These are phyloP conservation scores for Tetrastigma voinierianum DNA, from an alignment of 164 flowering plant genomes.

Conservation along the genomic window DNA sequence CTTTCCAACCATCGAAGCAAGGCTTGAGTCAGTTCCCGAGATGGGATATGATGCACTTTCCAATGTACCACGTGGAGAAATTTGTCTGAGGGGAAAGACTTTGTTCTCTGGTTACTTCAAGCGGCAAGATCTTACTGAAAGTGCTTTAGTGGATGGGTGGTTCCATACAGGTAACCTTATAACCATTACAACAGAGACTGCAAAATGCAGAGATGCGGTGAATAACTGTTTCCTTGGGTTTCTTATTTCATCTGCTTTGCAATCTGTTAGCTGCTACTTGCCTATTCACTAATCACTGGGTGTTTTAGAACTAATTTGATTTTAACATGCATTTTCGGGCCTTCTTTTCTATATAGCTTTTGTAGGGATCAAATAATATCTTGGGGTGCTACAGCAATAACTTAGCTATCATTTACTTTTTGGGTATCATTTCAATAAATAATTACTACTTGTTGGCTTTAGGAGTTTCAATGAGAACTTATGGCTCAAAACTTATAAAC, in stretches of 20 bases:
- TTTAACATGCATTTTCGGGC: too few species aligned
- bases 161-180: conserved; percentile 82
- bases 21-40: conserved; percentile 95
- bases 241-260: too few species aligned
- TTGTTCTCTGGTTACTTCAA: conserved; percentile 92
- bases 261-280: neutral
- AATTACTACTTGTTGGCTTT: neutral
- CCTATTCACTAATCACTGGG: neutral
- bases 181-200: neutral
- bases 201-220: neutral
- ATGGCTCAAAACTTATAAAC: neutral
- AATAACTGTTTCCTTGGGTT: neutral
- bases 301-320: too few species aligned
- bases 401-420: too few species aligned
- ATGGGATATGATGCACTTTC: conserved; percentile 96
- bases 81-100: conserved; percentile 83
- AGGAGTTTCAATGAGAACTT: neutral
- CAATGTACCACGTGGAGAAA: conserved; percentile 79
- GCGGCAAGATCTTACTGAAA: conserved; percentile 72
- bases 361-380: too few species aligned
- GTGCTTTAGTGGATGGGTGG: conserved; percentile 86
- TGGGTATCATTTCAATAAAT: too few species aligned
- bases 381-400: too few species aligned
- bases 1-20: conserved; percentile 72
- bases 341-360: too few species aligned